Percentiles rank a stretch among this genome's conserved stretches.
Evolutionary conservation across 1,284 basidiomycete species (phyloP).

Genomic region (Flammula alnicola): DNA sequence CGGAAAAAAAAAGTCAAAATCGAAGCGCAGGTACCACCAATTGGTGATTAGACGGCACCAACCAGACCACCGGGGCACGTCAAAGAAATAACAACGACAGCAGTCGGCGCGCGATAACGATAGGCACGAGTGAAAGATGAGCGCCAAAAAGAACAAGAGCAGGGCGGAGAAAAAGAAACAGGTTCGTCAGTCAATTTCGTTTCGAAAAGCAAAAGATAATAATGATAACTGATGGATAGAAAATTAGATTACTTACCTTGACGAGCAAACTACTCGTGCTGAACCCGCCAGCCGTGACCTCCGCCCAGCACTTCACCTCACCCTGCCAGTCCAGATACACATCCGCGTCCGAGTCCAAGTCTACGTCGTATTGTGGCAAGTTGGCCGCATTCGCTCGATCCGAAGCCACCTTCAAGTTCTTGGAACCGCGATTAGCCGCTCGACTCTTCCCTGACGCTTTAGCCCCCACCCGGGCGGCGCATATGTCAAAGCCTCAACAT

Average conservation of each 20-base stretch:
- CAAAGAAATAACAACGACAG: conserved; percentile 2
- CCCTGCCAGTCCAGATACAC: conserved; percentile 45
- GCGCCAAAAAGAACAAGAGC: conserved; percentile 6
- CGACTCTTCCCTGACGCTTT: conserved; percentile 1
- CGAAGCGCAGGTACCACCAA: background rate
- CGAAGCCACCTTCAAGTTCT: background rate
- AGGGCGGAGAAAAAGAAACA: conserved; percentile 3
- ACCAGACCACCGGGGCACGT: too few species aligned
- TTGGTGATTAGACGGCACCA: background rate
- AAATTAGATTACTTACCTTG: conserved; percentile 44
- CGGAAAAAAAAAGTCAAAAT: background rate
- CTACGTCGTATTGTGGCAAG: background rate
- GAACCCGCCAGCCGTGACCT: conserved; percentile 40
- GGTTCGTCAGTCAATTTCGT: conserved; percentile 7
- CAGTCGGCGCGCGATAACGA: background rate
- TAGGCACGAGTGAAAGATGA: background rate
- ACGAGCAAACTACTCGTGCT: conserved; percentile 37
- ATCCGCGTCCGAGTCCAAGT: conserved; percentile 19
- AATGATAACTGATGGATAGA: background rate
- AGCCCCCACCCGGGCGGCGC: conserved; percentile 2
- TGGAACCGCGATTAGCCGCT: too few species aligned
- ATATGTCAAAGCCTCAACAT: conserved; percentile 14
- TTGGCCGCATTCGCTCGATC: background rate
- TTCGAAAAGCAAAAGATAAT: conserved; percentile 3
- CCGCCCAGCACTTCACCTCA: conserved; percentile 38